These are phyloP conservation scores for Nematocida parisii DNA, from an alignment of 371 early-diverging fungal genomes.

Conservation along the genomic window DNA sequence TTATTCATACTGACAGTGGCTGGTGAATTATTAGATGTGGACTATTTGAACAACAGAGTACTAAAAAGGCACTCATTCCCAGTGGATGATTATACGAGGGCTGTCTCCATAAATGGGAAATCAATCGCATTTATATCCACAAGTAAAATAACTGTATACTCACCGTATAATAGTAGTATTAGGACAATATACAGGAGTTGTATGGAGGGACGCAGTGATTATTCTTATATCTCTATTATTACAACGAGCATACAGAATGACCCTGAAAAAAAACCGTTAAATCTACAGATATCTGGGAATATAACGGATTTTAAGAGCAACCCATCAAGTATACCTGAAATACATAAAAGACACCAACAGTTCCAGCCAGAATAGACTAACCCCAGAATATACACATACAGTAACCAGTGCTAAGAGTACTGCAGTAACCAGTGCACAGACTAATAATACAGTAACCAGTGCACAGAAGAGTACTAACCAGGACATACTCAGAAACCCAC, in stretches of 20 bases:
- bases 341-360: neutral
- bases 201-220: neutral
- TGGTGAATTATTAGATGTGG: constrained; percentile 40
- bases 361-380: neutral
- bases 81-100: neutral
- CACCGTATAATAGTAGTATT: constrained; percentile 5
- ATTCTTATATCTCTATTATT: neutral
- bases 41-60: constrained; percentile 44
- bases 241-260: neutral
- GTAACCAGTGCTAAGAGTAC: no score
- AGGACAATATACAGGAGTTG: neutral
- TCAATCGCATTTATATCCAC: constrained; percentile 29
- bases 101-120: neutral
- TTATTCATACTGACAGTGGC: neutral
- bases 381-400: neutral
- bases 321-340: neutral
- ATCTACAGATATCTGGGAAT: neutral
- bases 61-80: constrained; percentile 29
- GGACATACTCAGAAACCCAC: neutral
- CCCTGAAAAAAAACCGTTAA: neutral
- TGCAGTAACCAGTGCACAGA: neutral
- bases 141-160: constrained; percentile 8
- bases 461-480: neutral
- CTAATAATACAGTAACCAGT: neutral
- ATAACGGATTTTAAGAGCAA: neutral